These are phyloP conservation scores for Colletotrichum camelliae DNA, from an alignment of 2,329 filamentous ascomycete species.

Conservation along the genomic window DNA sequence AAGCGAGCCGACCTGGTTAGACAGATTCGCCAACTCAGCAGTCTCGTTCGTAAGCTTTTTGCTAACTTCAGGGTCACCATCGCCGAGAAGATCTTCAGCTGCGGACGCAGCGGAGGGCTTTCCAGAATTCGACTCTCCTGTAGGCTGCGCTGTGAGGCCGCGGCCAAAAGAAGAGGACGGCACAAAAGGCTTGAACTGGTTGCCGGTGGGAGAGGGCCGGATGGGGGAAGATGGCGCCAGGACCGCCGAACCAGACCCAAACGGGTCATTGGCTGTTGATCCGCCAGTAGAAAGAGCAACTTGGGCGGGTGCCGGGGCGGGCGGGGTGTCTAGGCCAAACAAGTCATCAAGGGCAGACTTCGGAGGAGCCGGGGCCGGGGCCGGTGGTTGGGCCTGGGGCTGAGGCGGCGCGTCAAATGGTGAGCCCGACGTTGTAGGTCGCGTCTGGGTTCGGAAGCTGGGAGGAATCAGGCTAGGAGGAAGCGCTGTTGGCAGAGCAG, in stretches of 20 bases:
- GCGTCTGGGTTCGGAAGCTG: slow-evolving; percentile 72
- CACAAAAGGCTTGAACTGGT: slow-evolving; percentile 85
- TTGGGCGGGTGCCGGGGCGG: slow-evolving; percentile 58
- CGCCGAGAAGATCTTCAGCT: slow-evolving; percentile 87
- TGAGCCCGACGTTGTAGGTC: slow-evolving; percentile 55
- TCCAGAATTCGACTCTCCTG: slow-evolving; percentile 64
- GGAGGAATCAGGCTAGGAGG: slow-evolving; percentile 86
- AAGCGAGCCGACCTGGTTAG: slow-evolving; percentile 90
- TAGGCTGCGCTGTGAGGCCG: slow-evolving; percentile 76
- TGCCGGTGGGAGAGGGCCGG: slow-evolving; percentile 50
- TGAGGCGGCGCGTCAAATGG: slow-evolving; percentile 55
- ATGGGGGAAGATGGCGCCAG: slow-evolving; percentile 59
- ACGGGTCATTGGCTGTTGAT: slow-evolving; percentile 70
- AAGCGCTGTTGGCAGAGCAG: slow-evolving; percentile 74
- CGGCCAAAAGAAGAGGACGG: slow-evolving; percentile 93
- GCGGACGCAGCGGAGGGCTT: slow-evolving; percentile 45
- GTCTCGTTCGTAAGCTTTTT: slow-evolving; percentile 90
- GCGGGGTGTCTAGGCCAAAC: slow-evolving; percentile 78
- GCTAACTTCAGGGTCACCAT: slow-evolving; percentile 86
- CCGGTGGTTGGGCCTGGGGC: slow-evolving; percentile 22
- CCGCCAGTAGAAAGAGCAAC: slow-evolving; percentile 75
- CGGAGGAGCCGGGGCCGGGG: slow-evolving; percentile 49
- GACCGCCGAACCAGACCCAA: slow-evolving; percentile 55
- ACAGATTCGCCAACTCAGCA: slow-evolving; percentile 91
- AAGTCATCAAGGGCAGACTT: slow-evolving; percentile 92